Base-by-base conservation (phyloP, 352 stramenopile genomes). In the Pythium sukuiense region DNA sequence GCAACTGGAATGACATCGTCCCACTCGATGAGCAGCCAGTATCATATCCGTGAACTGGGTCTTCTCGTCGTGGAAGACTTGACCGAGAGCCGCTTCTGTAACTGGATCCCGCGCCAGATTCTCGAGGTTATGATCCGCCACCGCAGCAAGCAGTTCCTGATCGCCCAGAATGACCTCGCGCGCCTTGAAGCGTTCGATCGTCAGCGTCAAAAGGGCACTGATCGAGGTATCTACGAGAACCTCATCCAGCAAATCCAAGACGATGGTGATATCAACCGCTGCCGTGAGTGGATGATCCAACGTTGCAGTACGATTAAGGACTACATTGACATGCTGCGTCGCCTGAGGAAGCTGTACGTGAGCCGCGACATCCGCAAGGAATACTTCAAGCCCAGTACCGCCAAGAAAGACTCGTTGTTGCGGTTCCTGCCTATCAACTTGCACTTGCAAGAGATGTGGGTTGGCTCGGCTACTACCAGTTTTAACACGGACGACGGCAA, bases 181-280 rank as follows among this genome's bases (percentile, higher is more conserved):
- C 82, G 85, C 16, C 73, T 95, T 6, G 83, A 93, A 58, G 83
- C 85, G 26, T 93, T 88, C 59, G 87, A 95, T 55, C 74, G 73
- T 1, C 78, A 90, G 55, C 82, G 86, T 12, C 81, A 91, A 63
- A 93, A 94, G 65, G 85, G 84, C 3, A 89, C 80, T 0, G 85
- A 92, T 49, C 80, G 87, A 50, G 83, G 84, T 27, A 92, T 95
- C 29, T 95, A 95, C 63, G 87, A 93, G 69, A 95, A 95, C 63
- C 61, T 95, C 65, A 93, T 94, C 55, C 82, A 95, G 66, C 87
- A 95, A 63, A 95, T 95, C 49, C 87, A 95, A 63, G 85, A 93
- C 49, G 87, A 95, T 33, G 87, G 85, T 24, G 87, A 95, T 50
- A 65, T 93, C 35, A 90, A 82, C 46, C 85, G 85, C 8, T 95